Conservation (phyloP, 306 rosid species). For the Cicer arietinum region DNA sequence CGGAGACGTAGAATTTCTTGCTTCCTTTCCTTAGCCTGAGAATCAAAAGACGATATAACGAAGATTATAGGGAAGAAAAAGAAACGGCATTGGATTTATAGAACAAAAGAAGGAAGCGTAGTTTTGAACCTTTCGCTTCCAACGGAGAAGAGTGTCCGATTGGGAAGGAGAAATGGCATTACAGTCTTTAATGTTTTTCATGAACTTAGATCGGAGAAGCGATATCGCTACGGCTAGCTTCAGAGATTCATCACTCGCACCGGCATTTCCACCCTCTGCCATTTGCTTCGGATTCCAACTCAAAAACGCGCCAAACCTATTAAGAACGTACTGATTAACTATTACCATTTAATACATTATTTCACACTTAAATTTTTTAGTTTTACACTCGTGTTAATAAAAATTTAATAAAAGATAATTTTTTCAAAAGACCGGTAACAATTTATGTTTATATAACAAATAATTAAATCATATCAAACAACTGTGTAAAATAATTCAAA, state of each 20-base stretch:
- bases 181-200: constrained; percentile 46
- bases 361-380: no score
- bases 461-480: no score
- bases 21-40: constrained; percentile 90
- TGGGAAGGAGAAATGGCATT: constrained; percentile 47
- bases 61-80: neutral
- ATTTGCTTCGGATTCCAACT: constrained; percentile 37
- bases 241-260: constrained; percentile 60
- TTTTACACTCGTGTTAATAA: no score
- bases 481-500: no score
- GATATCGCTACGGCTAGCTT: constrained; percentile 81
- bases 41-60: constrained; percentile 15
- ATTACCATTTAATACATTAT: no score
- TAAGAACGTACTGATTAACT: neutral
- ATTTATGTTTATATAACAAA: no score
- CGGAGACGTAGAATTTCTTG: constrained; percentile 75
- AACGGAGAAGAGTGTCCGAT: constrained; percentile 77
- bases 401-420: no score
- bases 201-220: constrained; percentile 70
- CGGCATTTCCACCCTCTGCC: constrained; percentile 47
- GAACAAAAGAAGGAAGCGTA: constrained; percentile 19
- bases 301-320: constrained; percentile 37
- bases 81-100: neutral
- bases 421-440: no score
- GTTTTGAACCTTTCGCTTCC: constrained; percentile 85